Percentiles rank a stretch among this genome's conserved stretches.
Evolutionary conservation across 2,329 filamentous ascomycete genomes (phyloP).

Genomic region (Alternaria metachromatica): DNA sequence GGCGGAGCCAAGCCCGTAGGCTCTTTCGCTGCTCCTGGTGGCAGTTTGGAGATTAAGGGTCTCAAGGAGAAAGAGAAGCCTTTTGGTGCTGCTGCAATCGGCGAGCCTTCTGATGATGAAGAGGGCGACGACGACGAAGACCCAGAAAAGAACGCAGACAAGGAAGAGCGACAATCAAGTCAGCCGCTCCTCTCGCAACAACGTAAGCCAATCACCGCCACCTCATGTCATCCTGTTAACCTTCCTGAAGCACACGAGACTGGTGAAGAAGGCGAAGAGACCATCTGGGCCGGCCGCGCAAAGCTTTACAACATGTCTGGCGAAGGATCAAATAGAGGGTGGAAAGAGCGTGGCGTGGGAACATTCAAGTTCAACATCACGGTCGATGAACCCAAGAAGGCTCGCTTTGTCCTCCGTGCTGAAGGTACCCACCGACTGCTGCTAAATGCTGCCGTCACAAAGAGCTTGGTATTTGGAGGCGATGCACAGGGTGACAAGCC

Average conservation of each 20-base stretch:
- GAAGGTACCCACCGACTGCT: slow-evolving; percentile 88
- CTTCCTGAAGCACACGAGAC: slow-evolving; percentile 69
- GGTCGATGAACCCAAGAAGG: slow-evolving; percentile 51
- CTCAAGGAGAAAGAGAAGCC: slow-evolving; percentile 69
- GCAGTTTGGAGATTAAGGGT: slow-evolving; percentile 54
- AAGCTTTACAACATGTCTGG: slow-evolving; percentile 82
- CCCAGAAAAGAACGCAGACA: slow-evolving; percentile 29
- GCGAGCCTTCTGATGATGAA: slow-evolving; percentile 62
- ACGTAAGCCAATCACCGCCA: slow-evolving; percentile 58
- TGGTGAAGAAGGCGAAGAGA: slow-evolving; percentile 83
- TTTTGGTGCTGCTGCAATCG: slow-evolving; percentile 75
- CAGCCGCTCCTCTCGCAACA: slow-evolving; percentile 64
- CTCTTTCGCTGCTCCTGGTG: slow-evolving; percentile 71
- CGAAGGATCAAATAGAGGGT: slow-evolving; percentile 64
- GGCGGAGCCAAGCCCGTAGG: slow-evolving; percentile 54
- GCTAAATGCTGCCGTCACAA: slow-evolving; percentile 81
- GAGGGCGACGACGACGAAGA: slow-evolving; percentile 55
- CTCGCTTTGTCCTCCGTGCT: slow-evolving; percentile 86
- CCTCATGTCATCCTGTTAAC: slow-evolving; percentile 19
- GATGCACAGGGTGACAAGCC: slow-evolving; percentile 68
- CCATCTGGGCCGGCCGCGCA: slow-evolving; percentile 75
- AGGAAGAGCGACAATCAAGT: slow-evolving; percentile 39
- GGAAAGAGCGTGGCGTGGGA: slow-evolving; percentile 89
- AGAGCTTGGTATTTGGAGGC: slow-evolving; percentile 79
- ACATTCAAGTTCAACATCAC: slow-evolving; percentile 78